Evolutionary conservation across 1,284 basidiomycete species (phyloP).

Genomic region (Marasmius oreades): DNA sequence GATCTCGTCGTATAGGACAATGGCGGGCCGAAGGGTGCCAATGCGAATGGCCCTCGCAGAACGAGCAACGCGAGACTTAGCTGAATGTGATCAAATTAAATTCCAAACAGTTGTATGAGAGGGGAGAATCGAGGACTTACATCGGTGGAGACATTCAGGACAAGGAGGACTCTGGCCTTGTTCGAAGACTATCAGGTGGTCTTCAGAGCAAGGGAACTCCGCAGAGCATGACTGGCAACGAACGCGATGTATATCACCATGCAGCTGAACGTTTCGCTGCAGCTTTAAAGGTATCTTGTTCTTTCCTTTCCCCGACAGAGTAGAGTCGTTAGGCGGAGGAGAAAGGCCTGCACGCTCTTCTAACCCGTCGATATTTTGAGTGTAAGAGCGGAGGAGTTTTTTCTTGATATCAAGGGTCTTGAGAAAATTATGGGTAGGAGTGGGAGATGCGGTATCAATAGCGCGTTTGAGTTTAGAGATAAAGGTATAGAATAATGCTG

Average conservation of each 20-base stretch:
- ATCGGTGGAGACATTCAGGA: conserved; percentile 74
- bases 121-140: conserved; percentile 46
- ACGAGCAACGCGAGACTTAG: conserved; percentile 72
- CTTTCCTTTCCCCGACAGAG: conserved; percentile 53
- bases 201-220: conserved; percentile 63
- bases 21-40: conserved; percentile 81
- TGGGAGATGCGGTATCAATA: conserved; percentile 77
- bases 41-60: conserved; percentile 75
- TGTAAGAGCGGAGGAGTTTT: conserved; percentile 86
- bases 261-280: conserved; percentile 85
- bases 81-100: conserved; percentile 36
- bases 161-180: conserved; percentile 75
- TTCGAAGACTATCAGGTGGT: conserved; percentile 62
- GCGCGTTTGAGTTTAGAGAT: conserved; percentile 86
- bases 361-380: conserved; percentile 94
- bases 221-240: conserved; percentile 81
- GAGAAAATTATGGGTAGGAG: conserved; percentile 87
- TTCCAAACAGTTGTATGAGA: conserved; percentile 7
- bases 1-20: conserved; percentile 88
- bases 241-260: conserved; percentile 87
- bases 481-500: conserved; percentile 83
- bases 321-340: conserved; percentile 56
- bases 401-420: conserved; percentile 82
- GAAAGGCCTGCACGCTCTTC: conserved; percentile 80
- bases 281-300: conserved; percentile 62